Base-by-base conservation (phyloP, 2,329 filamentous ascomycete genomes). In the Lithohypha guttulata region DNA sequence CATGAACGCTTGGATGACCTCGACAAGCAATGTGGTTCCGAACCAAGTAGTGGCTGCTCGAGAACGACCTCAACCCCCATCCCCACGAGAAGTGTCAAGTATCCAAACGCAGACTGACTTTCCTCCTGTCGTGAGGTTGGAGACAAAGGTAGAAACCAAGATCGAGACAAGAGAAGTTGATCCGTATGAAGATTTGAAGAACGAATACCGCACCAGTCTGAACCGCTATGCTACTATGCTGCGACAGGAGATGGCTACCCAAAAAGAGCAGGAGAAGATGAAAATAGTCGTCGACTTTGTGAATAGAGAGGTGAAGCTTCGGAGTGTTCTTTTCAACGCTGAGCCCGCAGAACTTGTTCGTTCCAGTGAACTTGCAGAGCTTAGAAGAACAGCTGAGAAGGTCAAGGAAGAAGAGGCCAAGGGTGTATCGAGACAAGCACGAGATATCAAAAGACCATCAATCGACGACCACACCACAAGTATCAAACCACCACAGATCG, bases 171-270 rank as follows among this genome's bases (percentile, higher is more conserved):
- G 50, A 17, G 57, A 61, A 39, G 42, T 60, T 35, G 64, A 73
- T 46, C 66, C 68, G 4, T 66, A 66, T 42, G 63, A 61, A 17
- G 70, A 72, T 46, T 58, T 75, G n/a, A 68, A 73, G 43, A 65
- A 69, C 2, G 74, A 71, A 68, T 74, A 67, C 46, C 68, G 64
- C 47, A 68, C 69, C 2, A 75, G 71, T 18, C 52, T 75, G 33
- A 65, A 69, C 34, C 61, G 71, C 28, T 75, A 68, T 48, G 65
- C 71, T 20, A 58, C 60, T 3, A 75, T 75, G 69, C 57, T 75
- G 17, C 64, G 65, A 34, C 63, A 65, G 37, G 71, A 75, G 50
- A 62, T 66, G 20, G 57, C 60, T 41, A 57, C 64, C 32, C 52
- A 63, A 26, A 60, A 60, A 2, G 66, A 73, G 30, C 61, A 68